Percentiles rank a stretch among this genome's conserved stretches.
Evolutionary conservation across 768 basidiomycete genomes (phyloP).

Genomic region (Stropharia rugosoannulata): DNA sequence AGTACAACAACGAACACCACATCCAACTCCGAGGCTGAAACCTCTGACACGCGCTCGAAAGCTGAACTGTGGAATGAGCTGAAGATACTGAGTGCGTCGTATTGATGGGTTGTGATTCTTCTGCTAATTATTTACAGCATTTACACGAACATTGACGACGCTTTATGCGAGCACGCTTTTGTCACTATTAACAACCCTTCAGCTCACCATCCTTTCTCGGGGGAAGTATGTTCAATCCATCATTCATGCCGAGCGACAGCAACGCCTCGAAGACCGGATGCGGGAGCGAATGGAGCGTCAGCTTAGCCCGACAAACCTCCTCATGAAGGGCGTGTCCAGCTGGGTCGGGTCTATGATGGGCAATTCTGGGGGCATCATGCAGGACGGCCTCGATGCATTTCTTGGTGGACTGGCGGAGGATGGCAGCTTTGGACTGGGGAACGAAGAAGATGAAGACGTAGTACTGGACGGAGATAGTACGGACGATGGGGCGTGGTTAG

Average conservation of each 20-base stretch:
- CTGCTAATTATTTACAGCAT: constrained; percentile 45
- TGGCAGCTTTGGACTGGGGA: background rate
- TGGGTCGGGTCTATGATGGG: constrained; percentile 20
- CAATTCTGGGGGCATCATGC: constrained; percentile 18
- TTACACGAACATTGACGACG: constrained; percentile 85
- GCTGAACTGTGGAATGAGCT: constrained; percentile 91
- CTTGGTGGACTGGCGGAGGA: constrained; percentile 4
- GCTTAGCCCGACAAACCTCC: constrained; percentile 2
- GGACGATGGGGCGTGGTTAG: constrained; percentile 14
- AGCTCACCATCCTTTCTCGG: constrained; percentile 83
- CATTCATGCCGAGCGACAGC: constrained; percentile 57
- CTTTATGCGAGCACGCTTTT: constrained; percentile 86
- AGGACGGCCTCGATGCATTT: constrained; percentile 19
- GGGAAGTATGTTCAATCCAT: constrained; percentile 76
- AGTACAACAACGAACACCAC: constrained; percentile 22
- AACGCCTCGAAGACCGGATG: constrained; percentile 45
- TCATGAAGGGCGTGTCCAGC: constrained; percentile 23
- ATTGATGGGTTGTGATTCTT: background rate
- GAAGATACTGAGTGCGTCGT: constrained; percentile 75
- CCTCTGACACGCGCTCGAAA: constrained; percentile 52
- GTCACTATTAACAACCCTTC: constrained; percentile 81
- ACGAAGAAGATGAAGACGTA: constrained; percentile 23
- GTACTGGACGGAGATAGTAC: constrained; percentile 10
- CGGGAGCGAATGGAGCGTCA: constrained; percentile 36
- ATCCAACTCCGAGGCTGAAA: constrained; percentile 27